Conservation (phyloP, 345 rosid species). For the Ceriops decandra region DNA sequence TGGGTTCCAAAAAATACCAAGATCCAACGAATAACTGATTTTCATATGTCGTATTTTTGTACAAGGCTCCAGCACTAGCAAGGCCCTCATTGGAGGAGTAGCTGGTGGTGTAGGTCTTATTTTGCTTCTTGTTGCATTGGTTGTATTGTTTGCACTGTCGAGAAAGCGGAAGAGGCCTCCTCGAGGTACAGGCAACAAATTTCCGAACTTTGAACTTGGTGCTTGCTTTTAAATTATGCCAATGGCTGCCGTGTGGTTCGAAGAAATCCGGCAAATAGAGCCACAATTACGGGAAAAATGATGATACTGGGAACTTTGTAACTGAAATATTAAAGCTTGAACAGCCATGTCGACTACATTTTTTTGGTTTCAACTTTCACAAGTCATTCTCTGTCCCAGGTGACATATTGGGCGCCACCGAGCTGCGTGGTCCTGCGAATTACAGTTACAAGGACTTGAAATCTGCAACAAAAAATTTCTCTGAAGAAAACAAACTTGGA, state of each 20-base stretch:
- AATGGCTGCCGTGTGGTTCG: too few relatives aligned
- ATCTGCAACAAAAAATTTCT: slow-evolving; percentile 38
- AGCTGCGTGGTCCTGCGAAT: slow-evolving; percentile 37
- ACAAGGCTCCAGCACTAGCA: slow-evolving; percentile 30
- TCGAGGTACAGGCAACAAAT: slow-evolving; percentile 22
- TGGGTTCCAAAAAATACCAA: too few relatives aligned
- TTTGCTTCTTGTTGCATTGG: slow-evolving; percentile 18
- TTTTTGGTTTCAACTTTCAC: too few relatives aligned
- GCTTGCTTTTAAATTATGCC: too few relatives aligned
- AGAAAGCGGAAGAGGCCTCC: slow-evolving; percentile 18
- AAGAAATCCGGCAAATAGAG: too few relatives aligned
- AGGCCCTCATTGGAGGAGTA: slow-evolving; percentile 34
- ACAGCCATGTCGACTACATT: too few relatives aligned
- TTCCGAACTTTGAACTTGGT: too few relatives aligned
- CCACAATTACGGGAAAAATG: too few relatives aligned
- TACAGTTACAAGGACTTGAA: slow-evolving; percentile 41
- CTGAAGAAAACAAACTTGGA: slow-evolving; percentile 43
- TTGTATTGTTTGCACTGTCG: slow-evolving; percentile 30
- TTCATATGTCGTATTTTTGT: background rate
- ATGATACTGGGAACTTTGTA: too few relatives aligned
- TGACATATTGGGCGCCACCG: slow-evolving; percentile 43
- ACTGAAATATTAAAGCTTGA: too few relatives aligned
- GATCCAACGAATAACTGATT: background rate
- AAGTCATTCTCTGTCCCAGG: slow-evolving; percentile 11
- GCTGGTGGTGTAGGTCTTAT: slow-evolving; percentile 36